Base-by-base conservation (phyloP, 257 asterid species). In the Coffea canephora region DNA sequence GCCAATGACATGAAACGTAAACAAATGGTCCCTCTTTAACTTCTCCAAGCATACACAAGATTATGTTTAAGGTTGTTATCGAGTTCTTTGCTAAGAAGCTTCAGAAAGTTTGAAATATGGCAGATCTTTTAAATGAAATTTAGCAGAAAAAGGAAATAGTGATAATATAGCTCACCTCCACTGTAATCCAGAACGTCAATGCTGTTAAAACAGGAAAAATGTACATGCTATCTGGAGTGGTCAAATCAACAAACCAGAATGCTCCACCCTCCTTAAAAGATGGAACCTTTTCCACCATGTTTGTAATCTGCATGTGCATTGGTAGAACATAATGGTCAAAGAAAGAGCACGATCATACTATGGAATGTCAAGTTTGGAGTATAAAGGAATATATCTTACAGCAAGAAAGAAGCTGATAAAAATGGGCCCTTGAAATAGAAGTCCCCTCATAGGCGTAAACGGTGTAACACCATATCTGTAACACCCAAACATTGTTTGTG, bases 251-350 rank as follows among this genome's bases (percentile, higher is more conserved):
- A 84, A 96, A 96, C 98, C 98, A 96, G 73, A 85, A 85, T 80
- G 86, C 82, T 71, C 99, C 99, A 19, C 99, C 99, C n/a, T 89
- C 87, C 86, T 91, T 91, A 86, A 94, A 91, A 70, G 99, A 96
- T 61, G 99, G 96, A 76, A 96, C 97, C 48, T 89, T 88, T 78
- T 90, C 97, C 43, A 87, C 95, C 99, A 96, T 90, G 87, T 89
- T 91, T 23, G 50, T 86, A 73, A 96, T 73, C 99, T 96, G 92
- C 84, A 84, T 55, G 31, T 23, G 71, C 83, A 75, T 46, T 61
- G 67, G 83, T 68, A 62, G 65, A 57, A 78, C 34, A 41, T 49
- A 79, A 71, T 39, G 34, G 71, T 69, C 61, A 78, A 34, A 78
- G 36, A 46, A 36, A 80, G 34, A 59, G 23, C 75, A 52, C 41